Evolutionary conservation across 2,329 filamentous ascomycete genomes (phyloP).

Genomic region (Claviceps capensis): DNA sequence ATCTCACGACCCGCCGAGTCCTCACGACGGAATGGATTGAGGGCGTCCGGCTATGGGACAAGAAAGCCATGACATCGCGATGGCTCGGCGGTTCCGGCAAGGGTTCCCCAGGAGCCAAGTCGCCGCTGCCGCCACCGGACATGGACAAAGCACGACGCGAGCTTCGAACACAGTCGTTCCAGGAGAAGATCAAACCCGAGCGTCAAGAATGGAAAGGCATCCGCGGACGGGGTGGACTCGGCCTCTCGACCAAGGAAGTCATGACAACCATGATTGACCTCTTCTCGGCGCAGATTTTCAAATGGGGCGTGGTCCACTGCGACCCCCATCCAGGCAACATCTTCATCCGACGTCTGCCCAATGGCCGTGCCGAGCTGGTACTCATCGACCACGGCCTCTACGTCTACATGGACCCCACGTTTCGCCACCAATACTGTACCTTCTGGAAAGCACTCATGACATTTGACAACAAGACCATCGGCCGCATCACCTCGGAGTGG

Average conservation of each 20-base stretch:
- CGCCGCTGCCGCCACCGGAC: constrained; percentile 40
- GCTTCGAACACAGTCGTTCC: constrained; percentile 36
- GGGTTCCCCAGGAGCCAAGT: constrained; percentile 67
- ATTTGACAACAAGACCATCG: constrained; percentile 76
- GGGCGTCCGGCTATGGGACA: constrained; percentile 85
- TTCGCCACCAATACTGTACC: constrained; percentile 71
- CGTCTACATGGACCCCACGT: constrained; percentile 72
- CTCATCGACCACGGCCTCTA: constrained; percentile 97
- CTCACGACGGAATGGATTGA: constrained; percentile 98
- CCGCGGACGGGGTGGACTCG: constrained; percentile 64
- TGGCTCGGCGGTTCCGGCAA: constrained; percentile 69
- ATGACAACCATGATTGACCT: constrained; percentile 96
- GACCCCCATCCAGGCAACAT: constrained; percentile 97
- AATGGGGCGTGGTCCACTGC: constrained; percentile 91
- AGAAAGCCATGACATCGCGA: constrained; percentile 58
- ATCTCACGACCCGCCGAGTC: constrained; percentile 69
- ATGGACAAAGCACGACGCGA: constrained; percentile 30
- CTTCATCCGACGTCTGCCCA: constrained; percentile 76
- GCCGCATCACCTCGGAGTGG: constrained; percentile 62
- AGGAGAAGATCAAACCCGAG: constrained; percentile 61
- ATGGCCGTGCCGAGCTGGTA: constrained; percentile 76
- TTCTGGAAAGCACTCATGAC: constrained; percentile 94
- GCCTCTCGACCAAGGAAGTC: constrained; percentile 68
- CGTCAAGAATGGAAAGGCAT: constrained; percentile 65
- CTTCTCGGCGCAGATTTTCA: constrained; percentile 96